A percentile compares a stretch with the other conserved stretches of the same genome.
Conservation (phyloP, 2,329 filamentous ascomycete genomes). For the Talaromyces rugulosus region DNA sequence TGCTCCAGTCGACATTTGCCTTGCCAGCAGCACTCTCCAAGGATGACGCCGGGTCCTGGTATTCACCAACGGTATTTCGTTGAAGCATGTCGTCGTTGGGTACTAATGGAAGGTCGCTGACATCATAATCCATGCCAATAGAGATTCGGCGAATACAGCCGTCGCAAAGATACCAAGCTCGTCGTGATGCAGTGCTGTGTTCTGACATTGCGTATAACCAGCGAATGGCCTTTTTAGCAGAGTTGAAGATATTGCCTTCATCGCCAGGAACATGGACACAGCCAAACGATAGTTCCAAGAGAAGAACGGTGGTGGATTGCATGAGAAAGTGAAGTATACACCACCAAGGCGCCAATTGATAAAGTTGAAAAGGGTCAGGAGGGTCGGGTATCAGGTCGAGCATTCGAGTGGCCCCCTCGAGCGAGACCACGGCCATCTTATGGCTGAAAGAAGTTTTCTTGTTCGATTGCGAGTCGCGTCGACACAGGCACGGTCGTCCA, state of each 20-base stretch:
- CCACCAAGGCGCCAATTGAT: conserved; percentile 42
- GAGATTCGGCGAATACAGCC: conserved; percentile 31
- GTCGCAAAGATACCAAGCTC: conserved; percentile 41
- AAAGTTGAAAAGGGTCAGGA: conserved; percentile 37
- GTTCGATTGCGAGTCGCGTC: conserved; percentile 32
- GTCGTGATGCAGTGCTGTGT: conserved; percentile 34
- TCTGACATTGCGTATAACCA: conserved; percentile 42
- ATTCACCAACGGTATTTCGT: background rate
- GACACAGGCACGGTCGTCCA: conserved; percentile 44
- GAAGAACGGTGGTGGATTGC: conserved; percentile 40
- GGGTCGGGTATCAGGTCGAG: conserved; percentile 40
- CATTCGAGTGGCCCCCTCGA: conserved; percentile 36
- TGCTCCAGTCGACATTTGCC: conserved; percentile 6
- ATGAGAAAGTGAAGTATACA: conserved; percentile 43
- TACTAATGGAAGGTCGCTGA: conserved; percentile 29
- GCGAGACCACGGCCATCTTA: conserved; percentile 33
- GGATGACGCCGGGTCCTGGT: background rate
- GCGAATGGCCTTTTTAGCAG: conserved; percentile 38
- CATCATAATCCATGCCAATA: conserved; percentile 30
- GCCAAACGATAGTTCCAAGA: conserved; percentile 44
- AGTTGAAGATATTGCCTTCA: conserved; percentile 30
- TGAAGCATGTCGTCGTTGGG: conserved; percentile 14
- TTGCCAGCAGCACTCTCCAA: background rate
- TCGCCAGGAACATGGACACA: conserved; percentile 40
- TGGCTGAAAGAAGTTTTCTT: conserved; percentile 33